phyloP scores from a whole-genome alignment of 768 basidiomycete species.

The Saitozyma sp. region DNA sequence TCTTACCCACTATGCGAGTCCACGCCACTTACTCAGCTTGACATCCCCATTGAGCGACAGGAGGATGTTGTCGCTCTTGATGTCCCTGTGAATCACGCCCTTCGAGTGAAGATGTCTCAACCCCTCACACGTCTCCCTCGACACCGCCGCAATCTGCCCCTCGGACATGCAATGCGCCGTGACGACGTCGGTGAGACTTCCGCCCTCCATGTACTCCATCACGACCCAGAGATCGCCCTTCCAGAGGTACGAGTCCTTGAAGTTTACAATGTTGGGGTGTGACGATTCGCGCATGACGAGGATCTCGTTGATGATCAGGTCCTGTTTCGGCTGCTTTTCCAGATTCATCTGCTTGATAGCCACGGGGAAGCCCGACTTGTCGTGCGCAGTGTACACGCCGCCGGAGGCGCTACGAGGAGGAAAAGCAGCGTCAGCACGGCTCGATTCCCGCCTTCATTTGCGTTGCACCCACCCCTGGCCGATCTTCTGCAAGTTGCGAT shows the following conservation, averaged over 20 bases:
- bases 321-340: conserved; percentile 99
- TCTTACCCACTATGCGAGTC: background rate
- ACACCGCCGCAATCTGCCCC: conserved; percentile 96
- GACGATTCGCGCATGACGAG: conserved; percentile 95
- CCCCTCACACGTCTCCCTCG: conserved; percentile 87
- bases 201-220: conserved; percentile 99
- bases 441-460: background rate
- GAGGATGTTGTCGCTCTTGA: conserved; percentile 97
- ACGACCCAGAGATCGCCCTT: conserved; percentile 98
- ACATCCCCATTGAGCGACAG: conserved; percentile 92
- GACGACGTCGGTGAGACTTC: conserved; percentile 90
- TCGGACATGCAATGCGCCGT: conserved; percentile 96
- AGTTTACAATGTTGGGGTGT: conserved; percentile 99
- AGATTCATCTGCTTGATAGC: conserved; percentile 99
- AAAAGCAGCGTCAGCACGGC: conserved; percentile 7
- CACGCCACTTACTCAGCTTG: conserved; percentile 81
- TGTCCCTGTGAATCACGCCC: conserved; percentile 97
- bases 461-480: conserved; percentile 79
- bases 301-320: conserved; percentile 99
- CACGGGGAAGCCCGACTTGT: conserved; percentile 88
- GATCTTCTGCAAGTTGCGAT: conserved; percentile 91
- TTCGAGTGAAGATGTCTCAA: conserved; percentile 92
- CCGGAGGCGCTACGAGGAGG: conserved; percentile 73
- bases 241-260: conserved; percentile 96
- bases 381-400: conserved; percentile 97